These are phyloP conservation scores for Ogataea glucozyma DNA, from an alignment of 805 yeast genomes.

Conservation along the genomic window DNA sequence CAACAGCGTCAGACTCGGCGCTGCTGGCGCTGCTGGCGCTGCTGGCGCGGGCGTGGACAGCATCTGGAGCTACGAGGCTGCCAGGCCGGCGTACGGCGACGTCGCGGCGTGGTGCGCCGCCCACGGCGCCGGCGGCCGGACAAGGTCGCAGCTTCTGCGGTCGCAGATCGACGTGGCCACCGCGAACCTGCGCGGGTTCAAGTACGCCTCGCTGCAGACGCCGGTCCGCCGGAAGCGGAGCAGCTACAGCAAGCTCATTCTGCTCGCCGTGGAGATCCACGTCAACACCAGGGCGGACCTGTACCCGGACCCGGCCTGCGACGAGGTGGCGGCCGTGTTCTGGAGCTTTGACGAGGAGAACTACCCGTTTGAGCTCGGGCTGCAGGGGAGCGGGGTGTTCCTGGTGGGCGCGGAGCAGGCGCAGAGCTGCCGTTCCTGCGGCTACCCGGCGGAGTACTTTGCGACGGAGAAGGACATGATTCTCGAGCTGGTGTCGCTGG, in stretches of 20 bases:
- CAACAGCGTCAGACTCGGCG: constrained; percentile 1
- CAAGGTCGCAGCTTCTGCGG: constrained; percentile 20
- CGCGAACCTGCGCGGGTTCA: constrained; percentile 40
- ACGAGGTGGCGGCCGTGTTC: constrained; percentile 58
- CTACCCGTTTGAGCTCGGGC: constrained; percentile 35
- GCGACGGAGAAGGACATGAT: constrained; percentile 62
- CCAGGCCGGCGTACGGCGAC: constrained; percentile 49
- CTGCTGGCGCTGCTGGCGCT: too few species aligned
- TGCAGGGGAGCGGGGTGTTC: constrained; percentile 41
- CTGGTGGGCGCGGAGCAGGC: constrained; percentile 14
- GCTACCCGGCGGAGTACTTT: constrained; percentile 41
- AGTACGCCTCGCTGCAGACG: constrained; percentile 37
- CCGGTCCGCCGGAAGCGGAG: constrained; percentile 35
- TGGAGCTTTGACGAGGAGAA: constrained; percentile 59
- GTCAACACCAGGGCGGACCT: constrained; percentile 50
- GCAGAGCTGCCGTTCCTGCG: constrained; percentile 18
- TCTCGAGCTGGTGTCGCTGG: constrained; percentile 51
- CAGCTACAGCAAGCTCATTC: constrained; percentile 49
- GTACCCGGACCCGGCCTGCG: constrained; percentile 65
- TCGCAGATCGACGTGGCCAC: constrained; percentile 58
- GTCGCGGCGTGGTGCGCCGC: constrained; percentile 39
- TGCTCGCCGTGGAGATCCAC: constrained; percentile 70
- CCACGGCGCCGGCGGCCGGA: constrained; percentile 16
- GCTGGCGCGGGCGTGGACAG: constrained; percentile 9
- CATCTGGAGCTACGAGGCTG: constrained; percentile 46